phyloP scores from a whole-genome alignment of 2,329 filamentous ascomycete species.

The Diaporthe citri region DNA sequence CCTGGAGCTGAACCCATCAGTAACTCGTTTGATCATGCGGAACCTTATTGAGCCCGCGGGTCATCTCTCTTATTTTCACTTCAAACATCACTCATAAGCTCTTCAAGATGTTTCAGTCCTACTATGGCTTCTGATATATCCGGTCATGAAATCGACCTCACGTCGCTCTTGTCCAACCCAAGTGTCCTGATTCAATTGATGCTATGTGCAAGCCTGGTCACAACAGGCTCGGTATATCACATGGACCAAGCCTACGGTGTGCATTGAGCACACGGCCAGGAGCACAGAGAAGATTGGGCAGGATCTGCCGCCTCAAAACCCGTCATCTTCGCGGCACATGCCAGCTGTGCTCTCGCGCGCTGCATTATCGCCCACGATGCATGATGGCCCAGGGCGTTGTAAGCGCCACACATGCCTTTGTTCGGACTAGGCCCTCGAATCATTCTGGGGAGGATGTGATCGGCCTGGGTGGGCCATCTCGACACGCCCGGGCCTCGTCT shows the following conservation, averaged over 20 bases:
- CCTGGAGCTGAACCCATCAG: background rate
- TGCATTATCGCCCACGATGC: slow-evolving; percentile 71
- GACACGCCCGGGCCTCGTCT: slow-evolving; percentile 84
- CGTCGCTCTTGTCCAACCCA: background rate
- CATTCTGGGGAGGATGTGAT: slow-evolving; percentile 82
- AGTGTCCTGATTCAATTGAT: slow-evolving; percentile 81
- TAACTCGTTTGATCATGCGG: background rate
- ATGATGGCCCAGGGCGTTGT: slow-evolving; percentile 52
- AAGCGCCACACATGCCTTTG: slow-evolving; percentile 60
- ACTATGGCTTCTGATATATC: background rate
- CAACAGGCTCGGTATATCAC: slow-evolving; percentile 80
- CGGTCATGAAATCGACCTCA: background rate
- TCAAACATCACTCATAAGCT: background rate
- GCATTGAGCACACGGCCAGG: slow-evolving; percentile 68
- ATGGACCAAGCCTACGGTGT: slow-evolving; percentile 82
- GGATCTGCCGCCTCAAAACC: slow-evolving; percentile 84
- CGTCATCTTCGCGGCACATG: slow-evolving; percentile 58
- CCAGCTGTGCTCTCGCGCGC: slow-evolving; percentile 59
- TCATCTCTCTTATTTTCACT: background rate
- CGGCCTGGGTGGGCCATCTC: slow-evolving; percentile 81
- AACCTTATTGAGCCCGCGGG: too few relatives aligned
- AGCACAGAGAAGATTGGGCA: slow-evolving; percentile 65
- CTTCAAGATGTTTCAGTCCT: background rate
- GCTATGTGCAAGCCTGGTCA: slow-evolving; percentile 75
- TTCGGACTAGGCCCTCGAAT: slow-evolving; percentile 78